phyloP scores from a whole-genome alignment of 345 rosid genomes.

The Gossypium stocksii region DNA sequence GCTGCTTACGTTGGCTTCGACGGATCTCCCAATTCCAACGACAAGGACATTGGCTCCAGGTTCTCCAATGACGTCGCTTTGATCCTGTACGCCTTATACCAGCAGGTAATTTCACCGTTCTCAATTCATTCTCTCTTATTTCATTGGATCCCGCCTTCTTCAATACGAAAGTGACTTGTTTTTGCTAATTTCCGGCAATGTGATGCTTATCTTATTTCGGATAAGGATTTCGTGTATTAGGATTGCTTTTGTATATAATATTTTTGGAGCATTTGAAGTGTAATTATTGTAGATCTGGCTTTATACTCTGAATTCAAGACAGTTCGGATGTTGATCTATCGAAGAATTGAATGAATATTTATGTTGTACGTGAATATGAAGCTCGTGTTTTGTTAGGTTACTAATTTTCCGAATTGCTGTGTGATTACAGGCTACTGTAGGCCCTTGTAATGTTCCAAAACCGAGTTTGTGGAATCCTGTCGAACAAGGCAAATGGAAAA shows the following conservation, averaged over 20 bases:
- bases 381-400: slow-evolving; percentile 5
- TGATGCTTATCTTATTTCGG: neutral
- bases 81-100: slow-evolving; percentile 80
- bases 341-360: neutral
- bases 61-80: slow-evolving; percentile 76
- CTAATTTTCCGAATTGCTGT: slow-evolving; percentile 23
- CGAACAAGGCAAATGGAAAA: slow-evolving; percentile 93
- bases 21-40: slow-evolving; percentile 65
- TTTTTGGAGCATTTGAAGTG: slow-evolving; percentile 6
- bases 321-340: slow-evolving; percentile 13
- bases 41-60: slow-evolving; percentile 56
- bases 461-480: slow-evolving; percentile 97
- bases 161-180: neutral
- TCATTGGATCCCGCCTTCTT: slow-evolving; percentile 25
- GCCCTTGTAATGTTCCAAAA: slow-evolving; percentile 83
- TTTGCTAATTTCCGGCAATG: slow-evolving; percentile 8
- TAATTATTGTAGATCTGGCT: slow-evolving; percentile 30
- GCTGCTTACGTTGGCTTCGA: slow-evolving; percentile 82
- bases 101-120: slow-evolving; percentile 51
- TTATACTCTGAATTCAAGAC: neutral
- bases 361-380: slow-evolving; percentile 9
- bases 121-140: neutral
- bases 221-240: neutral
- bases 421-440: slow-evolving; percentile 78
- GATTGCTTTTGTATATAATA: neutral